A percentile compares a stretch with the other conserved stretches of the same genome.
These are phyloP conservation scores for Vickermania spadyakhi DNA, from an alignment of 208 protist genomes.

Conservation along the genomic window DNA sequence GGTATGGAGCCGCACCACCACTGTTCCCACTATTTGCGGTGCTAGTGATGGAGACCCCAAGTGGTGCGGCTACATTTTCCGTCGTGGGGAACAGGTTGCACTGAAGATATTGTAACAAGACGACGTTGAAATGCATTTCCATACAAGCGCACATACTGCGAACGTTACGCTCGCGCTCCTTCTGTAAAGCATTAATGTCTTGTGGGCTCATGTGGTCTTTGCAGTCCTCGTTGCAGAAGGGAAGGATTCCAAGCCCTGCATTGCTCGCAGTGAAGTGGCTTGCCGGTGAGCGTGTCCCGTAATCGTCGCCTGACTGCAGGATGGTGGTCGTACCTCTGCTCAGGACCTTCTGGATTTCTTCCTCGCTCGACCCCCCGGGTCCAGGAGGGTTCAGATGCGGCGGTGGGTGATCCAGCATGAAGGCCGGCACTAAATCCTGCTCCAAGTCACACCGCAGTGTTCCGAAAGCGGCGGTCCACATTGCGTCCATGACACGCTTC, in stretches of 20 bases:
- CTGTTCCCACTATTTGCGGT: neutral
- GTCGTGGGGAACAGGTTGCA: neutral
- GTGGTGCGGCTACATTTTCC: neutral
- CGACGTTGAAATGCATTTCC: neutral
- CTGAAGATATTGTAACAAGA: neutral
- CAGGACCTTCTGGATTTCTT: neutral
- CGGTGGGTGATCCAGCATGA: neutral
- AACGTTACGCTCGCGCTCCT: neutral
- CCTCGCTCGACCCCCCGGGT: neutral
- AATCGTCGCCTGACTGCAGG: neutral
- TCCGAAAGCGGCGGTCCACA: conserved; percentile 7
- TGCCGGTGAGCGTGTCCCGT: neutral
- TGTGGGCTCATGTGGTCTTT: neutral
- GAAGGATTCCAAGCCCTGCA: neutral
- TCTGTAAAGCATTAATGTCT: neutral
- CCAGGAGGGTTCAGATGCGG: neutral
- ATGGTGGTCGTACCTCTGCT: neutral
- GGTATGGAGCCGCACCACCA: neutral
- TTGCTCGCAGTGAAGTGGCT: neutral
- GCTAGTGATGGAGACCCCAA: neutral
- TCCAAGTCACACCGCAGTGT: conserved; percentile 1
- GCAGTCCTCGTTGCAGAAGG: neutral
- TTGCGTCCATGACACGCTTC: conserved; percentile 1
- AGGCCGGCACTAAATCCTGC: neutral
- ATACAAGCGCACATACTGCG: neutral